Evolutionary conservation across 148 eudicot species (phyloP).

Genomic region (Drosera capensis): DNA sequence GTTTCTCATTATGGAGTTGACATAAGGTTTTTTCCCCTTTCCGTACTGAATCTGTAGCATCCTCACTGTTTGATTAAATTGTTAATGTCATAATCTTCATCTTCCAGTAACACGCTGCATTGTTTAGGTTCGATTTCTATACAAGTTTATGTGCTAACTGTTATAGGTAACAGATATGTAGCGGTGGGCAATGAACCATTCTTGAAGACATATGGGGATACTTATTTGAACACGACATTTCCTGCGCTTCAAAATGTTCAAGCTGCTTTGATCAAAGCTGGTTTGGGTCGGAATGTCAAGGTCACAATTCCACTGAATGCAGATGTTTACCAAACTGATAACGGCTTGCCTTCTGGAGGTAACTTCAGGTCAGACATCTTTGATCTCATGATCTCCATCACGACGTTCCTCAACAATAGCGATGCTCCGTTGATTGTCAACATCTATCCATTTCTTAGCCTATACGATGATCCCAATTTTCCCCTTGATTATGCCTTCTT

Average conservation of each 20-base stretch:
- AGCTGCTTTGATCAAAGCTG: conserved; percentile 89
- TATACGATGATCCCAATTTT: conserved; percentile 69
- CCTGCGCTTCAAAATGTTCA: conserved; percentile 82
- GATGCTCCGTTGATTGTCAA: conserved; percentile 52
- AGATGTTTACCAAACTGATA: conserved; percentile 56
- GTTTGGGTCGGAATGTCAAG: conserved; percentile 62
- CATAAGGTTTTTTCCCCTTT: conserved; percentile 41
- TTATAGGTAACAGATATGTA: conserved; percentile 38
- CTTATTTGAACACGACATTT: conserved; percentile 36
- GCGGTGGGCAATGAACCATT: conserved; percentile 98
- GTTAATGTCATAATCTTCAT: neutral
- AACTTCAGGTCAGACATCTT: conserved; percentile 60
- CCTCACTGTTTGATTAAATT: neutral
- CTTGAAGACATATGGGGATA: conserved; percentile 55
- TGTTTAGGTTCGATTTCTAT: neutral
- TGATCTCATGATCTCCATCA: conserved; percentile 48
- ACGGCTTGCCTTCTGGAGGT: conserved; percentile 63
- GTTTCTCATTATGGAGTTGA: conserved; percentile 52
- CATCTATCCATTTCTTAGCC: conserved; percentile 92
- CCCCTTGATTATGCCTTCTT: conserved; percentile 82
- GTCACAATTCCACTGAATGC: conserved; percentile 80
- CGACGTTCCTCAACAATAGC: conserved; percentile 48
- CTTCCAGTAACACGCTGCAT: neutral
- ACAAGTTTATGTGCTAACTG: neutral
- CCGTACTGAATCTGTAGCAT: neutral